These are phyloP conservation scores for Solanum appendiculatum DNA, from an alignment of 257 asterid genomes.

Conservation along the genomic window DNA sequence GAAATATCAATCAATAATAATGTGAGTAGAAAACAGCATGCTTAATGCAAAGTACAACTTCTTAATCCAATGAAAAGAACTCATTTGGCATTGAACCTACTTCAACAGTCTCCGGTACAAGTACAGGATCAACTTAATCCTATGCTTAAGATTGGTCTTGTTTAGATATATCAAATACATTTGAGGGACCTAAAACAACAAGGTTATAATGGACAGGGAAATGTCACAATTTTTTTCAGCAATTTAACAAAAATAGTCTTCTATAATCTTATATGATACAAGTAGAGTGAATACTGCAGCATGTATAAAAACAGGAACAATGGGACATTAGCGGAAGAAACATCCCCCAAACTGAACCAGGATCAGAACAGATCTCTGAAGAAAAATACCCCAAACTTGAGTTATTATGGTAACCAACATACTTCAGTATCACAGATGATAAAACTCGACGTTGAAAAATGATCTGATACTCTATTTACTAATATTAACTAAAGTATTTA, in stretches of 20 bases:
- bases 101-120: neutral
- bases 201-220: neutral
- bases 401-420: neutral
- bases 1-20: neutral
- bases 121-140: neutral
- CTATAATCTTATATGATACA: neutral
- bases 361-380: neutral
- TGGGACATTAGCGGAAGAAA: neutral
- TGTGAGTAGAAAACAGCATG: neutral
- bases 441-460: neutral
- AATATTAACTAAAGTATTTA: neutral
- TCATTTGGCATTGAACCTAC: neutral
- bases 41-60: neutral
- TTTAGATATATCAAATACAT: neutral
- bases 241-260: neutral
- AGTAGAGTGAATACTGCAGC: neutral
- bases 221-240: neutral
- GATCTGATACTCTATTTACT: neutral
- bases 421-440: neutral
- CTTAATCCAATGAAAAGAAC: neutral
- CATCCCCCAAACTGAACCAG: neutral
- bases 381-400: neutral
- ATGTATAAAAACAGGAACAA: neutral
- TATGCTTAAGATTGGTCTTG: neutral
- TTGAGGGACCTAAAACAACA: neutral